Base-by-base conservation (phyloP, 2,329 filamentous ascomycete genomes). In the Pseudogymnoascus sp. region DNA sequence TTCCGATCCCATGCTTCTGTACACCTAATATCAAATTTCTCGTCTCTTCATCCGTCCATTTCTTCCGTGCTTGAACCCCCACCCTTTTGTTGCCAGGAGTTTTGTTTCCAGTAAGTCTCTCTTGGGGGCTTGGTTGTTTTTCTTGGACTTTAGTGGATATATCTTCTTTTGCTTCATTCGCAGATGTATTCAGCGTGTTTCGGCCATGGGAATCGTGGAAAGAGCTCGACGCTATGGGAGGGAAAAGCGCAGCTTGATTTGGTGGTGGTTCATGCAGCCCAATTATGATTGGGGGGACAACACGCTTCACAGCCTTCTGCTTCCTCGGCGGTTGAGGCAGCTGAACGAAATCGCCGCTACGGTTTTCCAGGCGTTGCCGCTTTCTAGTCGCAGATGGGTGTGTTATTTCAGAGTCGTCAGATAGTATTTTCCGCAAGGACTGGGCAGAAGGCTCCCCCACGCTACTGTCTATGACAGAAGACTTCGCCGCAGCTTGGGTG, bases 1-100 rank as follows among this genome's bases (percentile, higher is more conserved):
- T 85, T 38, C 85, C 86, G 7, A 88, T 82, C 0, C 86, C 86
- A 69, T 88, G 80, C 33, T 83, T 82, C 68, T 80, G 80, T 29
- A 87, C 85, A 0, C 85, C 85, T 2, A 86, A 75, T 13, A 88
- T 72, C 7, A 88, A 76, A 67, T 86, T 79, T 60, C 83, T 85
- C 1, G 85, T 88, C 71, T 88, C 85, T 64, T 85, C 81, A 65
- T 88, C 83, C 0, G 83, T 83, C 85, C 85, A 88, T 68, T 86
- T 87, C 61, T 81, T 79, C 64, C 85, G 78, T 1, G 83, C 80
- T 68, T 85, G 86, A 6, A 80, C 79, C 9, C 80, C 78, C 10
- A 82, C 80, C 44, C 82, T 79, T 68, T 83, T 79, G 50, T 35
- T 56, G 50, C 50, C 17, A 33, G 46, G 17, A 19, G 29, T 31